Percentiles rank a stretch among this genome's conserved stretches.
Conservation (phyloP, 495 filamentous ascomycete species). For the Hypoxylon intermedium region DNA sequence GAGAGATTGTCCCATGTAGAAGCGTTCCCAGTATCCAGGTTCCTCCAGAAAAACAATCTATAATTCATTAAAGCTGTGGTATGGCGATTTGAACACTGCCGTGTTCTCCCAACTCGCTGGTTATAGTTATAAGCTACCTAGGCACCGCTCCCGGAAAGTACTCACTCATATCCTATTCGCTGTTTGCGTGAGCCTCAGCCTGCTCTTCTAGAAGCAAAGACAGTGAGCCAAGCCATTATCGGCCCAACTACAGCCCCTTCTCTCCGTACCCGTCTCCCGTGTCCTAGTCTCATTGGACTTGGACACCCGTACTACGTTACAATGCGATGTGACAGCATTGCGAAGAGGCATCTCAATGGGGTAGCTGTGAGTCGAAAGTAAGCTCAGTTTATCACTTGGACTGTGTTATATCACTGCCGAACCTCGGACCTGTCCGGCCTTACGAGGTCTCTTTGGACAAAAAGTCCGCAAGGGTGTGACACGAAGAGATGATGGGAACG, state of each 20-base stretch:
- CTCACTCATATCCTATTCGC: slow-evolving; percentile 6
- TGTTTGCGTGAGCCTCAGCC: slow-evolving; percentile 18
- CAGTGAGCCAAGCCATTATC: slow-evolving; percentile 9
- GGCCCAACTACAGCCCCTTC: slow-evolving; percentile 22
- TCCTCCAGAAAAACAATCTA: not conserved
- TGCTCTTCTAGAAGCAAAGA: slow-evolving; percentile 1
- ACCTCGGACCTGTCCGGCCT: slow-evolving; percentile 30
- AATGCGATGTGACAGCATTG: slow-evolving; percentile 37
- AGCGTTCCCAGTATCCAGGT: slow-evolving; percentile 17
- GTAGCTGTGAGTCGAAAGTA: slow-evolving; percentile 33
- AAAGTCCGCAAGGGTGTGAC: slow-evolving; percentile 23
- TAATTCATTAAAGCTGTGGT: too few species aligned
- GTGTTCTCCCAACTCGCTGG: not conserved
- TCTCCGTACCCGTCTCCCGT: slow-evolving; percentile 18
- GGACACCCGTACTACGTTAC: slow-evolving; percentile 32
- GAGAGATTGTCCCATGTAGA: not conserved
- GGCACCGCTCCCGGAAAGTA: not conserved
- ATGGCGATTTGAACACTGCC: not conserved
- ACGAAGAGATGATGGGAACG: slow-evolving; percentile 24
- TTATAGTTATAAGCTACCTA: not conserved
- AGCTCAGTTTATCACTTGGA: slow-evolving; percentile 29
- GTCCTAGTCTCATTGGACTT: slow-evolving; percentile 27
- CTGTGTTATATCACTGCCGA: slow-evolving; percentile 31
- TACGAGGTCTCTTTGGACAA: slow-evolving; percentile 6
- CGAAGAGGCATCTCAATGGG: slow-evolving; percentile 29